These are phyloP conservation scores for Schizothecium vesticola DNA, from an alignment of 495 filamentous ascomycete species.

Conservation along the genomic window DNA sequence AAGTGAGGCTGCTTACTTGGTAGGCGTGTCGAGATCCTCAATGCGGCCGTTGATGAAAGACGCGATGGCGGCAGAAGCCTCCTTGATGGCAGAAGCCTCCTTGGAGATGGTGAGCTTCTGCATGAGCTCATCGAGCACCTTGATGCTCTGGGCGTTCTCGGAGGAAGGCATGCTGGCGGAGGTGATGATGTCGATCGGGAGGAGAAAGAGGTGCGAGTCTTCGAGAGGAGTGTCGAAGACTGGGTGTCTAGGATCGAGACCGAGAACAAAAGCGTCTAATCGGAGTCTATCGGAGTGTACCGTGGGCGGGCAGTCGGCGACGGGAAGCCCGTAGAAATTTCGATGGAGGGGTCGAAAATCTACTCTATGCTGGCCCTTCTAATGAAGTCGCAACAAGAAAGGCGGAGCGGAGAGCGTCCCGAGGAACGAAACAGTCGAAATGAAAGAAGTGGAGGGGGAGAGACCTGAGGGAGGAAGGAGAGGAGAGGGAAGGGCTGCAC, in stretches of 20 bases:
- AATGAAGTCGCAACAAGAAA: conserved; percentile 23
- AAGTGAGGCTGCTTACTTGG: conserved; percentile 34
- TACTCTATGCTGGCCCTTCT: conserved; percentile 36
- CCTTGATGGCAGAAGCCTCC: conserved; percentile 46
- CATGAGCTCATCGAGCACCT: conserved; percentile 50
- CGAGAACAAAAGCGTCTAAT: conserved; percentile 10
- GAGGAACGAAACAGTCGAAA: conserved; percentile 24
- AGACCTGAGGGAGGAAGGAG: conserved; percentile 8
- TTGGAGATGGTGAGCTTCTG: conserved; percentile 49
- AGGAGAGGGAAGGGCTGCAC: background rate
- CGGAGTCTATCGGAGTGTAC: conserved; percentile 26
- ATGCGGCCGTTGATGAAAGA: conserved; percentile 50
- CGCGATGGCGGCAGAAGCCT: conserved; percentile 40
- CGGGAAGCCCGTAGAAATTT: conserved; percentile 31
- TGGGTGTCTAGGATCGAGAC: conserved; percentile 16
- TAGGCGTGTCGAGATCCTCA: conserved; percentile 46
- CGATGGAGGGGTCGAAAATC: conserved; percentile 37
- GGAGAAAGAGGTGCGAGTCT: conserved; percentile 4
- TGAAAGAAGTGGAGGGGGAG: conserved; percentile 15
- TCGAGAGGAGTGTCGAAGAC: conserved; percentile 11
- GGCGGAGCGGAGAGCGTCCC: conserved; percentile 31
- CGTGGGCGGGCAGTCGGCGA: conserved; percentile 11
- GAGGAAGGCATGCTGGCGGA: conserved; percentile 31
- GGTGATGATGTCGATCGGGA: conserved; percentile 16
- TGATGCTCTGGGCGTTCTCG: conserved; percentile 47